Evolutionary conservation across 352 stramenopile species (phyloP).

Genomic region (Pythium pyrilobum): DNA sequence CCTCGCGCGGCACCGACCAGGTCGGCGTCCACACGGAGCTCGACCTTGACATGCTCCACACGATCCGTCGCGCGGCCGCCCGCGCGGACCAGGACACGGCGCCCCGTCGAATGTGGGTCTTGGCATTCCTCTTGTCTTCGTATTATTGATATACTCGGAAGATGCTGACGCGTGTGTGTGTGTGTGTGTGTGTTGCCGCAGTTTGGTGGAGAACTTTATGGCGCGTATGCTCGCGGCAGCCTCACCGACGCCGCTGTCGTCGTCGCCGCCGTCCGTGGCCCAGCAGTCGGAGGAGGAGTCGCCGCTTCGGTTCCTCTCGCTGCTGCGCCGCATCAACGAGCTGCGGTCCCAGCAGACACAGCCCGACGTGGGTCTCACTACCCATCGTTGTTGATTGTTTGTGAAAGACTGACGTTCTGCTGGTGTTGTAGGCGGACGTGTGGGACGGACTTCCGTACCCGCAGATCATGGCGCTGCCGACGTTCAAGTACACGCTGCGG

Average conservation of each 20-base stretch:
- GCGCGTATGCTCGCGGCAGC: conserved; percentile 15
- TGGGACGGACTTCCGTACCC: conserved; percentile 79
- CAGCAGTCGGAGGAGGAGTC: conserved; percentile 28
- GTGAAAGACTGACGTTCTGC: background rate
- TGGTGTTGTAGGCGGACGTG: conserved; percentile 33
- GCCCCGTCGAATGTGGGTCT: conserved; percentile 15
- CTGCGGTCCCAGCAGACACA: conserved; percentile 75
- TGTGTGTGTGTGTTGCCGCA: background rate
- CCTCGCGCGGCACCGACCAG: conserved; percentile 22
- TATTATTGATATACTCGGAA: background rate
- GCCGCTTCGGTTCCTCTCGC: conserved; percentile 57
- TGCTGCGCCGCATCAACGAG: conserved; percentile 79
- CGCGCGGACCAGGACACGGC: background rate
- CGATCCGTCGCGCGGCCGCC: conserved; percentile 29
- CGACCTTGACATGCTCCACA: conserved; percentile 58
- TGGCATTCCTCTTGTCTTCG: background rate
- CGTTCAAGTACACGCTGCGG: conserved; percentile 65
- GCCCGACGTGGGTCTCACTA: conserved; percentile 5
- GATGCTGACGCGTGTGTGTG: too few relatives aligned
- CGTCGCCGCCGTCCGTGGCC: conserved; percentile 12
- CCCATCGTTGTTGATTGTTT: background rate
- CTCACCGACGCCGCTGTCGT: conserved; percentile 18
- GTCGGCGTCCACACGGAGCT: conserved; percentile 37
- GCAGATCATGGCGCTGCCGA: conserved; percentile 75
- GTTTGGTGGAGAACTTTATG: conserved; percentile 25